Evolutionary conservation across 331 rosid genomes (phyloP).

Genomic region (Quercus phellos): DNA sequence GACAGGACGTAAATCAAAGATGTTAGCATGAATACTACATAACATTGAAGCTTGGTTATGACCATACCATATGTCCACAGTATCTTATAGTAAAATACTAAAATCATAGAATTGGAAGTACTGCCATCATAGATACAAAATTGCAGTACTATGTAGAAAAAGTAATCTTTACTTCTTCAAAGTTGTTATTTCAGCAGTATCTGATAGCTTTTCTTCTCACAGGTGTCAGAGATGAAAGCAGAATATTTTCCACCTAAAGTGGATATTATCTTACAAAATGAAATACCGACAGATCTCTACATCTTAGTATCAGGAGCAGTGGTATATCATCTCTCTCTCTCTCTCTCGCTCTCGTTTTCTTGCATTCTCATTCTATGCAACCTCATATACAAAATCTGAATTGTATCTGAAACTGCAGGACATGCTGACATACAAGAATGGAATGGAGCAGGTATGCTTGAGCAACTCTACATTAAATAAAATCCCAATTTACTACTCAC

Average conservation of each 20-base stretch:
- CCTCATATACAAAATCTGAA: slow-evolving; percentile 14
- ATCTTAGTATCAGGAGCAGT: slow-evolving; percentile 71
- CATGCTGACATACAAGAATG: slow-evolving; percentile 54
- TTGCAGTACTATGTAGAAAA: background rate
- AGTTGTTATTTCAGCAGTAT: background rate
- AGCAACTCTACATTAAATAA: slow-evolving; percentile 4
- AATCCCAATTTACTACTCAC: slow-evolving; percentile 9
- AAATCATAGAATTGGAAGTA: background rate
- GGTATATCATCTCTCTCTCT: slow-evolving; percentile 42
- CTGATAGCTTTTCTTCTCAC: slow-evolving; percentile 22
- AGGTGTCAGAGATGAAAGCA: slow-evolving; percentile 80
- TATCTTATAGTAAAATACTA: slow-evolving; percentile 4
- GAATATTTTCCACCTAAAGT: slow-evolving; percentile 86
- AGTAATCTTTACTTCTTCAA: background rate
- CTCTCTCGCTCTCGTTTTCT: slow-evolving; percentile 5
- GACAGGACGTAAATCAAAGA: background rate
- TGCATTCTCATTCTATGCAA: slow-evolving; percentile 9
- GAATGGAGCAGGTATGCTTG: slow-evolving; percentile 65
- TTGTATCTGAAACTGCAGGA: slow-evolving; percentile 60
- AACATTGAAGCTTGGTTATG: slow-evolving; percentile 2
- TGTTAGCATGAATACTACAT: background rate
- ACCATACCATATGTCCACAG: slow-evolving; percentile 5
- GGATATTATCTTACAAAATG: slow-evolving; percentile 74
- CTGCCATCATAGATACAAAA: background rate
- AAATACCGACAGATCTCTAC: slow-evolving; percentile 76